These are phyloP conservation scores for Paramecium caudatum DNA, from an alignment of 73 alveolate genomes.

Conservation along the genomic window DNA sequence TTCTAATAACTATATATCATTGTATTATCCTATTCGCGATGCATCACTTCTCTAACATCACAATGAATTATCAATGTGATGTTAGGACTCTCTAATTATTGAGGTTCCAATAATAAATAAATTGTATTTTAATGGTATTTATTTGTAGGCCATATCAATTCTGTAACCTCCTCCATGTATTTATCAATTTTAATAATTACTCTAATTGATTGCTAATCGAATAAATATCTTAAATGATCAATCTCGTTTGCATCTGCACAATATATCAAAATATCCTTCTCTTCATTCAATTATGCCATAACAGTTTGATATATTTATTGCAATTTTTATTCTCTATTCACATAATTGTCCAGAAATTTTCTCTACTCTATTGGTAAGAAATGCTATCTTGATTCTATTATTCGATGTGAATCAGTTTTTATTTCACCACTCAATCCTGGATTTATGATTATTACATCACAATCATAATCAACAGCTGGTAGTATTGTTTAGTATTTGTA, in stretches of 20 bases:
- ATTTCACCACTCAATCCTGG: neutral
- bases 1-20: neutral
- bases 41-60: neutral
- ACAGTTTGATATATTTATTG: neutral
- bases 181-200: neutral
- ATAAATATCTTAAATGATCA: neutral
- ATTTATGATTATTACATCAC: neutral
- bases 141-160: too few species aligned
- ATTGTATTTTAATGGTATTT: neutral
- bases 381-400: neutral
- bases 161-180: too few species aligned
- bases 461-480: neutral
- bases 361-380: slow-evolving; percentile 8
- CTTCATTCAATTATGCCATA: neutral
- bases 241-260: slow-evolving; percentile 16
- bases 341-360: neutral
- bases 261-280: neutral
- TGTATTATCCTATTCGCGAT: neutral
- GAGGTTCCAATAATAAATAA: slow-evolving; percentile 7
- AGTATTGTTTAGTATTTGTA: neutral
- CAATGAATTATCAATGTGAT: neutral
- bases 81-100: neutral
- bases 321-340: neutral
- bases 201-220: neutral
- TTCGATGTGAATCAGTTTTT: neutral